Conservation (phyloP, 768 basidiomycete species). For the Russula sp. region DNA sequence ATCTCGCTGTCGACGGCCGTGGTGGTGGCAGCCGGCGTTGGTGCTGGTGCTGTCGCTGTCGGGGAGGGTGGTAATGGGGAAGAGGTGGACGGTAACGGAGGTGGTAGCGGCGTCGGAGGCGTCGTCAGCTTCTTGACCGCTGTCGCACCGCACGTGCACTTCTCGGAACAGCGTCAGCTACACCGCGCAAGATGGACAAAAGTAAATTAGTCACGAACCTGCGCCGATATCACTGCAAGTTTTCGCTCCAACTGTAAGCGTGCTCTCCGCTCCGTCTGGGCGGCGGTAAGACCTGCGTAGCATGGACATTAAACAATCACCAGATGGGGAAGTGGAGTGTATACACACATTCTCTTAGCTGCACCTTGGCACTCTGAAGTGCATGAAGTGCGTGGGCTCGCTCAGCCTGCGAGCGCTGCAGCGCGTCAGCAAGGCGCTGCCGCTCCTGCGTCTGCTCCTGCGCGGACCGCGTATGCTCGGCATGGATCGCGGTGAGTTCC, state of each 20-base stretch:
- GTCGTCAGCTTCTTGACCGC: neutral
- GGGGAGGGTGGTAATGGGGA: neutral
- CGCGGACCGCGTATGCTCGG: neutral
- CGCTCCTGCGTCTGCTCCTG: conserved; percentile 6
- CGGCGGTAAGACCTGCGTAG: neutral
- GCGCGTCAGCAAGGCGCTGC: neutral
- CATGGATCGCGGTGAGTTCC: conserved; percentile 1
- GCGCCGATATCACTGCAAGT: neutral
- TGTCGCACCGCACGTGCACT: conserved; percentile 9
- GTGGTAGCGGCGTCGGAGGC: neutral
- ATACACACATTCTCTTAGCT: conserved; percentile 4
- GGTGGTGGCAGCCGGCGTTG: too few relatives aligned
- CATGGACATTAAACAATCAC: neutral
- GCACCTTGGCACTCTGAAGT: neutral
- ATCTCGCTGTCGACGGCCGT: neutral
- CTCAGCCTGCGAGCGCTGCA: conserved; percentile 4
- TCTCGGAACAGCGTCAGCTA: neutral
- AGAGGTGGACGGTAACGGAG: neutral
- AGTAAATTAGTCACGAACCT: neutral
- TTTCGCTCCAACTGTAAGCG: conserved; percentile 3
- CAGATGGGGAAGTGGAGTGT: neutral
- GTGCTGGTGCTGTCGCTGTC: neutral
- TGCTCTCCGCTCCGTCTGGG: neutral
- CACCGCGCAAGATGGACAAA: neutral
- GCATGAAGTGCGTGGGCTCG: neutral